phyloP scores from a whole-genome alignment of 176 grass and related monocot genomes.

The Melocanna baccifera region DNA sequence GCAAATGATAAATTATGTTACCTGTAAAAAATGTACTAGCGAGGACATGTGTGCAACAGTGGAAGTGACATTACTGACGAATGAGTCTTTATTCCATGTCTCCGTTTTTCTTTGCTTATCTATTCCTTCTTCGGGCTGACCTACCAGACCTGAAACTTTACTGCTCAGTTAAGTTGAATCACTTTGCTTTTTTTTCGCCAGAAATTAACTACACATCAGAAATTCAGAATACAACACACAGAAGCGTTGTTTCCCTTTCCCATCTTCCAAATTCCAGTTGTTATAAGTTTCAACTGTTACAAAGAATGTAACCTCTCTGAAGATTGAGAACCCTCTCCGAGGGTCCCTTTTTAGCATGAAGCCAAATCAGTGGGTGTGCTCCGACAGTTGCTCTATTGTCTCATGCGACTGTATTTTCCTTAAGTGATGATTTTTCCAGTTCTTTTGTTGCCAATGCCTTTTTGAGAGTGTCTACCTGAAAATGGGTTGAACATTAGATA shows the following conservation, averaged over 20 bases:
- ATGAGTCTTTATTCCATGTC: not conserved
- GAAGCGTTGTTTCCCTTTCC: not conserved
- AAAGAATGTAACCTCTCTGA: constrained; percentile 41
- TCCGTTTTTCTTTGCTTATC: not conserved
- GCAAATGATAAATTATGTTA: not conserved
- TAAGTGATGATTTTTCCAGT: too few species aligned
- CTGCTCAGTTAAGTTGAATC: not conserved
- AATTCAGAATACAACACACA: not conserved
- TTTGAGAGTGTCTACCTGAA: too few species aligned
- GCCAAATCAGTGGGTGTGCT: too few species aligned
- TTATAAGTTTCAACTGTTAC: constrained; percentile 17
- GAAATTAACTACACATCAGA: not conserved
- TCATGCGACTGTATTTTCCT: too few species aligned
- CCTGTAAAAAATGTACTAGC: not conserved
- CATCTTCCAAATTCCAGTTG: not conserved
- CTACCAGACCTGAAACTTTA: not conserved
- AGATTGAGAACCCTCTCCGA: not conserved
- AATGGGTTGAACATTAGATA: too few species aligned
- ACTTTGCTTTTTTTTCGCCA: not conserved
- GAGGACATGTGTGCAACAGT: not conserved
- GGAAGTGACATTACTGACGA: not conserved
- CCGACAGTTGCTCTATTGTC: too few species aligned
- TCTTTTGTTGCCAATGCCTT: too few species aligned
- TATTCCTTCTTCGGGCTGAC: not conserved
- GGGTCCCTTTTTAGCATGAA: not conserved